Conservation (phyloP, 2,329 filamentous ascomycete genomes). For the Monilinia vaccinii-corymbosi region DNA sequence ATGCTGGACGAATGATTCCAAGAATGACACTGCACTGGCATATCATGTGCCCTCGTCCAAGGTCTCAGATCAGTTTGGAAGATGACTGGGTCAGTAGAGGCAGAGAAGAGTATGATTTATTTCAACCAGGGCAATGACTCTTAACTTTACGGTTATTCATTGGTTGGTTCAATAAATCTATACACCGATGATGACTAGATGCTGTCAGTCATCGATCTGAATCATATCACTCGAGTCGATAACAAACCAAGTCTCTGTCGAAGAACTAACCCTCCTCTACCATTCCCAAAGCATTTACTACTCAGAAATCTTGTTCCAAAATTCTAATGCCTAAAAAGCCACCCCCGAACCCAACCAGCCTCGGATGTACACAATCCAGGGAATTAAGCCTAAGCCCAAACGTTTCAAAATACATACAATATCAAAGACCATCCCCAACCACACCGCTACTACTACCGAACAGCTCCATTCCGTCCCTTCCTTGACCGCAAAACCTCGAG, state of each 20-base stretch:
- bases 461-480: neutral
- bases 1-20: neutral
- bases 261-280: neutral
- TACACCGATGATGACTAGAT: neutral
- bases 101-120: slow-evolving; percentile 4
- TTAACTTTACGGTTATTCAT: neutral
- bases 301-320: too few species aligned
- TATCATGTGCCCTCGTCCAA: neutral
- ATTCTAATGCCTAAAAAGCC: neutral
- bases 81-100: neutral
- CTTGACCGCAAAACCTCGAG: neutral
- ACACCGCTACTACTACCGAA: neutral
- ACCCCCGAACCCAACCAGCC: neutral
- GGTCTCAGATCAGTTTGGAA: neutral
- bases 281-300: too few species aligned
- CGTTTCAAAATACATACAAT: neutral
- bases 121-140: slow-evolving; percentile 18
- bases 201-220: neutral
- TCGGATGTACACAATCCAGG: neutral
- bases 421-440: neutral
- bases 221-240: neutral
- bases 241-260: neutral
- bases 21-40: slow-evolving; percentile 4
- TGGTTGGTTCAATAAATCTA: neutral
- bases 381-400: neutral